Percentiles rank a stretch among this genome's conserved stretches.
Conservation (phyloP, 1,284 basidiomycete species). For the Fomitopsis schrenkii region DNA sequence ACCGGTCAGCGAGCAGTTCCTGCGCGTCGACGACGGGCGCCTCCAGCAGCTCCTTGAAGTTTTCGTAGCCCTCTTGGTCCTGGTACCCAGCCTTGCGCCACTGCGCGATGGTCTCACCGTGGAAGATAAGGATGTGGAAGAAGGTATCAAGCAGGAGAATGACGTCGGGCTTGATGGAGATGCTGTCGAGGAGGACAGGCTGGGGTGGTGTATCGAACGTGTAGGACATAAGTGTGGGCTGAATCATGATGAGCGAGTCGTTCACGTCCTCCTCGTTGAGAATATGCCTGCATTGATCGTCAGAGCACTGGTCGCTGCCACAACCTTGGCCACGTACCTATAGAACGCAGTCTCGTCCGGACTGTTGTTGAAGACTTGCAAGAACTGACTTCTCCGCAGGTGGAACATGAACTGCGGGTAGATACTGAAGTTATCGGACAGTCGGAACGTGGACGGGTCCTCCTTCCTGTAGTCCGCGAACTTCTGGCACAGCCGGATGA, state of each 20-base stretch:
- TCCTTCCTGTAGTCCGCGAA: constrained; percentile 99
- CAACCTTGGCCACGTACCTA: constrained; percentile 45
- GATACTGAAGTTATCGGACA: constrained; percentile 96
- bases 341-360: constrained; percentile 99
- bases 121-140: constrained; percentile 99
- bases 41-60: constrained; percentile 94
- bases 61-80: constrained; percentile 98
- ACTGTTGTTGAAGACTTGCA: constrained; percentile 99
- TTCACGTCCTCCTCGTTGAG: constrained; percentile 98
- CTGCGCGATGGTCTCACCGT: constrained; percentile 94
- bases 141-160: constrained; percentile 99
- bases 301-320: constrained; percentile 4
- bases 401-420: constrained; percentile 99
- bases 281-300: constrained; percentile 64
- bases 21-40: constrained; percentile 77
- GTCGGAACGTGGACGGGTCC: constrained; percentile 91
- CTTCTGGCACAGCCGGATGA: constrained; percentile 98
- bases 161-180: constrained; percentile 96
- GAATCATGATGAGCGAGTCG: constrained; percentile 99
- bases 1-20: constrained; percentile 93
- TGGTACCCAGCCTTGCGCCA: constrained; percentile 99
- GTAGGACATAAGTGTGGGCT: constrained; percentile 99
- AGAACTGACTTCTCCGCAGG: constrained; percentile 92
- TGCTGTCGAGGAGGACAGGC: constrained; percentile 94
- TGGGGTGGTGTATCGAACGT: constrained; percentile 88